phyloP scores from a whole-genome alignment of 352 stramenopile species.

The Phytophthora tentaculata region DNA sequence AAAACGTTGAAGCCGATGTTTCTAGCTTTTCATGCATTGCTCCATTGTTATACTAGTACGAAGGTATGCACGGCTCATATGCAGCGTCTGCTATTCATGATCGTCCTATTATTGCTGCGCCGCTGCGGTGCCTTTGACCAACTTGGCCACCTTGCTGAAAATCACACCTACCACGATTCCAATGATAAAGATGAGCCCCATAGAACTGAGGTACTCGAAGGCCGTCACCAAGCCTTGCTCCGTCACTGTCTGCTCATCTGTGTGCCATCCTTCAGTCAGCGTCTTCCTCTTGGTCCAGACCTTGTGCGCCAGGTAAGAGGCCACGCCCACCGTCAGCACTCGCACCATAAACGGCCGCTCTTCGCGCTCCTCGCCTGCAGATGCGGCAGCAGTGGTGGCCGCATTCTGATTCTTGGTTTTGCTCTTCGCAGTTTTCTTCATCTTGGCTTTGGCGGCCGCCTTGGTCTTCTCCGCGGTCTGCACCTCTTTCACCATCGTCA shows the following conservation, averaged over 20 bases:
- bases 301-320: slow-evolving; percentile 81
- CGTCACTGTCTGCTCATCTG: slow-evolving; percentile 56
- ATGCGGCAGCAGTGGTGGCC: background rate
- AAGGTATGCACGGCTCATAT: background rate
- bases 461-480: background rate
- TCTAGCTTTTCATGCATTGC: background rate
- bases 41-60: too few species aligned
- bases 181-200: slow-evolving; percentile 78
- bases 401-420: slow-evolving; percentile 19
- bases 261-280: slow-evolving; percentile 70
- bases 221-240: slow-evolving; percentile 69
- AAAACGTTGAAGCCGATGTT: background rate
- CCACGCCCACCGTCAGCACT: slow-evolving; percentile 62
- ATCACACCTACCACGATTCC: slow-evolving; percentile 68
- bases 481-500: slow-evolving; percentile 3
- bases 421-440: slow-evolving; percentile 24
- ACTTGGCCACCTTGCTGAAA: slow-evolving; percentile 50
- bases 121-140: slow-evolving; percentile 30
- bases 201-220: slow-evolving; percentile 82
- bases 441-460: slow-evolving; percentile 6
- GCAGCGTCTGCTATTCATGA: background rate
- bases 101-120: slow-evolving; percentile 2
- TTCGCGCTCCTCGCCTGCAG: slow-evolving; percentile 14
- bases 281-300: slow-evolving; percentile 79
- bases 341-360: slow-evolving; percentile 57